Evolutionary conservation across 108 stramenopile genomes (phyloP).

Genomic region (Fistulifera pelliculosa): DNA sequence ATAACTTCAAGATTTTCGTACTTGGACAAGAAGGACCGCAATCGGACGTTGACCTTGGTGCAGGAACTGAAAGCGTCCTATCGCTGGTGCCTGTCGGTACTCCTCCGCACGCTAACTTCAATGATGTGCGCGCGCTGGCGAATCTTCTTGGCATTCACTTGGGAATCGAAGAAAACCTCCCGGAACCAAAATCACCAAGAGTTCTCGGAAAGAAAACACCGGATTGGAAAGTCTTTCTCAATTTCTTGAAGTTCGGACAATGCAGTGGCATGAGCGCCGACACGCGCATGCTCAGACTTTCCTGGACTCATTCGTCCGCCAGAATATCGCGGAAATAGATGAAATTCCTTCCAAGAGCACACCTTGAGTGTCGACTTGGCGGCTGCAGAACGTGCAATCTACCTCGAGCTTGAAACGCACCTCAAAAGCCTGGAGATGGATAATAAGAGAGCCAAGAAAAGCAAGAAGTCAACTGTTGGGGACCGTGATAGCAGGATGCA

Average conservation of each 20-base stretch:
- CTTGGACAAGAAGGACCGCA: slow-evolving; percentile 16
- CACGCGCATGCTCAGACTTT: slow-evolving; percentile 23
- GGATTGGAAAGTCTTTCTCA: slow-evolving; percentile 18
- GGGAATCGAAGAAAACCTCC: slow-evolving; percentile 15
- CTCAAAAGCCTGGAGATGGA: slow-evolving; percentile 33
- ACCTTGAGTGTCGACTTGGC: slow-evolving; percentile 10
- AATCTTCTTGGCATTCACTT: slow-evolving; percentile 28
- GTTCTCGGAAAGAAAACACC: slow-evolving; percentile 9
- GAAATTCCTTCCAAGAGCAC: slow-evolving; percentile 29
- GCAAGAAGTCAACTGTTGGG: slow-evolving; percentile 16
- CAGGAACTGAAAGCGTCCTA: slow-evolving; percentile 16
- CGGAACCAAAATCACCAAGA: slow-evolving; percentile 1
- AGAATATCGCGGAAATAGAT: slow-evolving; percentile 35
- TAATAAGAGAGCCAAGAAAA: slow-evolving; percentile 15
- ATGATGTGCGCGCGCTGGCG: slow-evolving; percentile 22
- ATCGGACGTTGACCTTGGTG: slow-evolving; percentile 16
- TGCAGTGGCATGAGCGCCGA: slow-evolving; percentile 31
- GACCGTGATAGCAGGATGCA: slow-evolving; percentile 27
- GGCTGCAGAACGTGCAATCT: slow-evolving; percentile 31
- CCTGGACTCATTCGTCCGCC: slow-evolving; percentile 21
- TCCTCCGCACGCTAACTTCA: slow-evolving; percentile 22
- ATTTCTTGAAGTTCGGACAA: slow-evolving; percentile 17
- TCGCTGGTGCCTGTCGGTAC: slow-evolving; percentile 33
- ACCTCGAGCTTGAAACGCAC: slow-evolving; percentile 32
- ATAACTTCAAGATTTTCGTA: slow-evolving; percentile 5